Evolutionary conservation across 2,329 filamentous ascomycete genomes (phyloP).

Genomic region (Huntiella moniliformis): DNA sequence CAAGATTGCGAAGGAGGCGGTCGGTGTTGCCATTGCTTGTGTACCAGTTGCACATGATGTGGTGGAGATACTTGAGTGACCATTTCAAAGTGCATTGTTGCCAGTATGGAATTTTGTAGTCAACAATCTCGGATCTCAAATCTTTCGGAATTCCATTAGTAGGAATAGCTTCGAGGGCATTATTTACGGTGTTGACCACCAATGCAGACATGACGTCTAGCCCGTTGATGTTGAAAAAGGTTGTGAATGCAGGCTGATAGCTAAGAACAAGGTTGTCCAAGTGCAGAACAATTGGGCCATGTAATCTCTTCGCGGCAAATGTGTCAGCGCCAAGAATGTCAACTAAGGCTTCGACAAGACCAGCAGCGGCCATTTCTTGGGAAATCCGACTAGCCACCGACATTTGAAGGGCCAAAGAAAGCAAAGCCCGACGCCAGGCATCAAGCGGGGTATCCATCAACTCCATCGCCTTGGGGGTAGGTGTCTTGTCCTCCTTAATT

Average conservation of each 20-base stretch:
- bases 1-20: constrained; percentile 74
- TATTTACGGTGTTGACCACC: constrained; percentile 58
- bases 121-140: constrained; percentile 60
- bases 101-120: constrained; percentile 85
- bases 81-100: constrained; percentile 87
- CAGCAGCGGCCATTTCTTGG: constrained; percentile 70
- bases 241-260: constrained; percentile 66
- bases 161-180: constrained; percentile 46
- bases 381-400: constrained; percentile 30
- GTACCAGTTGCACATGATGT: constrained; percentile 69
- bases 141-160: constrained; percentile 52
- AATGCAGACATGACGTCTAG: constrained; percentile 82
- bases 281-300: constrained; percentile 70
- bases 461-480: constrained; percentile 3
- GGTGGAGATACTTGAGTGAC: constrained; percentile 88
- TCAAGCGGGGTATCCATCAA: constrained; percentile 35
- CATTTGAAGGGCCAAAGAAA: constrained; percentile 70
- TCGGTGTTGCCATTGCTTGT: constrained; percentile 64
- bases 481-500: constrained; percentile 38
- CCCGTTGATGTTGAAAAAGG: constrained; percentile 63
- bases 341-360: constrained; percentile 74
- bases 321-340: constrained; percentile 76
- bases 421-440: constrained; percentile 78
- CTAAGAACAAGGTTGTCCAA: constrained; percentile 76
- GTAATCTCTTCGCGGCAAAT: constrained; percentile 60